Conservation (phyloP, 129 eudicot species). For the Smallanthus sonchifolius region DNA sequence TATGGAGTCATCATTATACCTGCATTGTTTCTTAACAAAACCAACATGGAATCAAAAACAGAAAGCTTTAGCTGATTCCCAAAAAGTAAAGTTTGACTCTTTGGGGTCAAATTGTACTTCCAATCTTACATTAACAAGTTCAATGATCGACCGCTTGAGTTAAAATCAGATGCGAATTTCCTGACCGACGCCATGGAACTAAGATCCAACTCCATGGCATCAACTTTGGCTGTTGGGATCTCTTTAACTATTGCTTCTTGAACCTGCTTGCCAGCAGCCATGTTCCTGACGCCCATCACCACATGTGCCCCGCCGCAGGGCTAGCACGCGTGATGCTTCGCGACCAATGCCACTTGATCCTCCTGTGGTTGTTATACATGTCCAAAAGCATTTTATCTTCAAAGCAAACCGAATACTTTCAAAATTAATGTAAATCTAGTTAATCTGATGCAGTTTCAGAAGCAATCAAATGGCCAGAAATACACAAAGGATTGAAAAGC, state of each 20-base stretch:
- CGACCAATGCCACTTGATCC: conserved; percentile 85
- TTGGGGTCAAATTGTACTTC: neutral
- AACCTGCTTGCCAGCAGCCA: conserved; percentile 66
- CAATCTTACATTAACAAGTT: conserved; percentile 72
- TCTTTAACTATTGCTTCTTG: conserved; percentile 62
- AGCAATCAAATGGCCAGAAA: too few relatives aligned
- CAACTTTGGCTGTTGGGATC: conserved; percentile 70
- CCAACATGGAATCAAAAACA: neutral
- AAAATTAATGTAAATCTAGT: neutral
- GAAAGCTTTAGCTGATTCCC: neutral
- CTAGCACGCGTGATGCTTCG: conserved; percentile 78
- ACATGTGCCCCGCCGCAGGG: conserved; percentile 74
- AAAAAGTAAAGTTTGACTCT: neutral
- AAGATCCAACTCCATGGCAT: conserved; percentile 78
- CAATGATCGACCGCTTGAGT: conserved; percentile 55
- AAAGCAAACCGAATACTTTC: neutral
- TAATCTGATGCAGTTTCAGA: too few relatives aligned
- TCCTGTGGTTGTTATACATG: conserved; percentile 44
- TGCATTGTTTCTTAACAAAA: conserved; percentile 72
- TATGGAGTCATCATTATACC: conserved; percentile 81
- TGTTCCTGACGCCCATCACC: conserved; percentile 69
- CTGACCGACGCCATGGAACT: conserved; percentile 72
- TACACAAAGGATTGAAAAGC: too few relatives aligned
- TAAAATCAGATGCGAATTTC: conserved; percentile 74
- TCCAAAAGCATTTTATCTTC: neutral